Base-by-base conservation (phyloP, 2,329 filamentous ascomycete species). In the Rhexocercosporidium sp. region DNA sequence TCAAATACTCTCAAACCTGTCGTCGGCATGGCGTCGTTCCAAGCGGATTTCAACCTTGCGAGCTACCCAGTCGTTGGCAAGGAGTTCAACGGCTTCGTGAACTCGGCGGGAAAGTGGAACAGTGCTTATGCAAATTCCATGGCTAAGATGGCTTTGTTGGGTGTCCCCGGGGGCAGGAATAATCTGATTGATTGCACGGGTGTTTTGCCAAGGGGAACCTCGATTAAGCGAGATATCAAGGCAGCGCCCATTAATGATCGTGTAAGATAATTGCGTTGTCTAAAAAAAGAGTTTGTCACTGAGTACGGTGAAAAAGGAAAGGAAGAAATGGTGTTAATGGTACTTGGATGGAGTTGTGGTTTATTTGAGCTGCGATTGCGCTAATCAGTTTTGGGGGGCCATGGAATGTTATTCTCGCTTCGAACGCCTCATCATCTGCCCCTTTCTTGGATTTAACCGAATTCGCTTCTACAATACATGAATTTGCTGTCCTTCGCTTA, bases 11-110 rank as follows among this genome's bases (percentile, higher is more conserved):
- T 73, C 37, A 62, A 64, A 1, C 29, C 70, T 18, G 71, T 75
- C 27, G 65, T 70, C 1, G 73, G 73, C 5, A 77, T 78, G 0
- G 77, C 97, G 20, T 94, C 97, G 0, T 97, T 97, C 72, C 93
- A 93, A 67, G 93, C 93, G 0, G 92, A 97, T 75, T 88, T 97
- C 83, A 95, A 97, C 74, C 81, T 97, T 53, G 96, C 97, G 77
- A 94, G 90, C 1, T 95, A 98, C 78, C 92, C 96, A 77, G 81
- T 97, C 5, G 91, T 79, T 0, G 78, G 78, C 0, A 75, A 77
- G 56, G 74, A 76, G 66, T 78, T 80, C 67, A 71, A 72, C 66
- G 75, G 72, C 18, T 79, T 80, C 31, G 75, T 79, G 1, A 70
- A 72, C 22, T 75, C 76, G 54, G 73, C 75, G 59, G 77, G 73